These are phyloP conservation scores for Globisporangium cystogenes DNA, from an alignment of 352 stramenopile genomes.

Conservation along the genomic window DNA sequence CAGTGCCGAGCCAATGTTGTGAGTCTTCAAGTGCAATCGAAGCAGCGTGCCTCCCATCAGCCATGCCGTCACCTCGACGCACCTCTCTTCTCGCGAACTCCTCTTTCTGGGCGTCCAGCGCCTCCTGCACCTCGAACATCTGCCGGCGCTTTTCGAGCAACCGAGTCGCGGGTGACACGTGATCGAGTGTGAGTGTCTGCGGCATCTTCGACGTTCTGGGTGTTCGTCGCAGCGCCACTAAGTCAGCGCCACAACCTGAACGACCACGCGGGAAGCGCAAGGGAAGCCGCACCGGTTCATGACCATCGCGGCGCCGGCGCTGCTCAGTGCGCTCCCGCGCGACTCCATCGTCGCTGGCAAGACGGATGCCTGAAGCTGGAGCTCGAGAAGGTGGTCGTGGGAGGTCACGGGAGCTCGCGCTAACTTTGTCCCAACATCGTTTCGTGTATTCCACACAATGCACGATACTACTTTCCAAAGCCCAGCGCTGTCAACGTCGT, in stretches of 20 bases:
- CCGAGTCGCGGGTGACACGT: slow-evolving; percentile 90
- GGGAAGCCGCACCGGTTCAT: slow-evolving; percentile 37
- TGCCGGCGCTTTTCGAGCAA: slow-evolving; percentile 93
- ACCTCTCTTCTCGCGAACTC: slow-evolving; percentile 85
- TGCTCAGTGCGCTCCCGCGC: slow-evolving; percentile 46
- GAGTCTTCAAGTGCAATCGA: background rate
- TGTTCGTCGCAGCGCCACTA: background rate
- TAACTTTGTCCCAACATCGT: background rate
- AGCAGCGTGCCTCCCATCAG: too few relatives aligned
- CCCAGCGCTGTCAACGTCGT: slow-evolving; percentile 8
- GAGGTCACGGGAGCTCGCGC: too few relatives aligned
- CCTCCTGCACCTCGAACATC: slow-evolving; percentile 95
- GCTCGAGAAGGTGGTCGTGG: too few relatives aligned
- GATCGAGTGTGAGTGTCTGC: slow-evolving; percentile 89
- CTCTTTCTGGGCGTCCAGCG: slow-evolving; percentile 92
- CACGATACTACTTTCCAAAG: too few relatives aligned
- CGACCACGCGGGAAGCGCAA: background rate
- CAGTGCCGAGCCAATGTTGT: background rate
- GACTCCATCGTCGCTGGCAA: slow-evolving; percentile 27
- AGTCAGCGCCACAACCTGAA: too few relatives aligned
- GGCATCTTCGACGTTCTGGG: slow-evolving; percentile 50
- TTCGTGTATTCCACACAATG: too few relatives aligned
- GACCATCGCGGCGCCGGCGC: slow-evolving; percentile 60
- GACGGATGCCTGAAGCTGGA: too few relatives aligned
- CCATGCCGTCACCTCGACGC: background rate